These are phyloP conservation scores for Wilhelminamyces savonicus DNA, from an alignment of 805 yeast genomes.

Conservation along the genomic window DNA sequence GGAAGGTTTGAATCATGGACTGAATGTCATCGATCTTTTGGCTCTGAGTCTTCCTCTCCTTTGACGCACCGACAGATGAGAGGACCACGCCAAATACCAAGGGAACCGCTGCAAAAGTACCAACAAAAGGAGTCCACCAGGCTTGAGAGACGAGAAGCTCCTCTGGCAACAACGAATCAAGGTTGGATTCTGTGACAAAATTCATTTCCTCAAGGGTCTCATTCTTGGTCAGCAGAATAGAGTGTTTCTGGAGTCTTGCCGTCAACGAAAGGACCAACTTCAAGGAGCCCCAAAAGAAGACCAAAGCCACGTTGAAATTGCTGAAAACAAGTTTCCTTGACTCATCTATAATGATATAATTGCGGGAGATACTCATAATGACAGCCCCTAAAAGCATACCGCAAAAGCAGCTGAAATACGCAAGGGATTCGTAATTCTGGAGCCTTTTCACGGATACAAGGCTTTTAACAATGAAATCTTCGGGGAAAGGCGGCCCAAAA, in stretches of 20 bases:
- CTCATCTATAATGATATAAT: conserved; percentile 18
- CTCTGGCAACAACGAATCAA: too few species aligned
- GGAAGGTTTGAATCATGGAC: too few species aligned
- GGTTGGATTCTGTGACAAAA: too few species aligned
- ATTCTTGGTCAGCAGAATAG: too few species aligned
- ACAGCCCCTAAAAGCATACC: conserved; percentile 20
- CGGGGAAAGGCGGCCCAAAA: conserved; percentile 2
- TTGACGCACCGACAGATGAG: too few species aligned
- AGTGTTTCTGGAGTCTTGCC: not conserved
- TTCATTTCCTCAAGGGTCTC: too few species aligned
- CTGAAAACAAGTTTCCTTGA: conserved; percentile 23
- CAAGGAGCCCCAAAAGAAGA: conserved; percentile 26
- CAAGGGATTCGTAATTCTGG: conserved; percentile 11
- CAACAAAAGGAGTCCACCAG: too few species aligned
- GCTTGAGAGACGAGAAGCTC: too few species aligned
- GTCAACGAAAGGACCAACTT: conserved; percentile 14
- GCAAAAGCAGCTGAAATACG: conserved; percentile 18
- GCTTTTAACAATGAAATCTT: not conserved
- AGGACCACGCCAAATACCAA: too few species aligned
- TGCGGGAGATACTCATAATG: conserved; percentile 23
- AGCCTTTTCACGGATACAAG: conserved; percentile 5
- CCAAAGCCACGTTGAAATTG: conserved; percentile 29
- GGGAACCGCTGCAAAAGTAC: too few species aligned
- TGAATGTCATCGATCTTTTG: too few species aligned
- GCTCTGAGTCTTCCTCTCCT: too few species aligned